phyloP scores from a whole-genome alignment of 495 filamentous ascomycete species.

The Xylaria cubensis region DNA sequence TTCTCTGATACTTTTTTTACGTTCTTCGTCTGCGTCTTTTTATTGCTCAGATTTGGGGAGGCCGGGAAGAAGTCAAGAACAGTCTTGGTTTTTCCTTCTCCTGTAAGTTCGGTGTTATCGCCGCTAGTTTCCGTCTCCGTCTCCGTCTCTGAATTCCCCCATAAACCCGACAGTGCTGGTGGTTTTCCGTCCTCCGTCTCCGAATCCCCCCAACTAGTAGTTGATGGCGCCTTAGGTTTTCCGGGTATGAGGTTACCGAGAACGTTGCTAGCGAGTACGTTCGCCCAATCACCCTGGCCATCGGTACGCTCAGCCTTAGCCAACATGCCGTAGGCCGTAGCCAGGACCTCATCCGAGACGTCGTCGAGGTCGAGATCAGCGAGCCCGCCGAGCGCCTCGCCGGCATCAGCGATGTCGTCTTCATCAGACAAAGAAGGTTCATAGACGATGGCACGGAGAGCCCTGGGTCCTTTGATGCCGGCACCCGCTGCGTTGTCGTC shows the following conservation, averaged over 20 bases:
- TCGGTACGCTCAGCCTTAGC: background rate
- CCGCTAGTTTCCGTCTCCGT: background rate
- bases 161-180: background rate
- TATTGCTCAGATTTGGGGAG: background rate
- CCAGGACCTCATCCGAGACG: conserved; percentile 18
- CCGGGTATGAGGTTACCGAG: background rate
- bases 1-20: background rate
- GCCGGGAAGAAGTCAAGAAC: background rate
- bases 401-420: background rate
- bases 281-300: conserved; percentile 28
- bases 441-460: background rate
- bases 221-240: background rate
- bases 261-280: conserved; percentile 14
- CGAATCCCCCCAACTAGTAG: background rate
- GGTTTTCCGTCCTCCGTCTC: background rate
- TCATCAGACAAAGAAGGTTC: background rate
- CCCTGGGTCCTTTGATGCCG: conserved; percentile 17
- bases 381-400: conserved; percentile 2
- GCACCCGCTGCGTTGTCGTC: conserved; percentile 1
- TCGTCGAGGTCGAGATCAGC: conserved; percentile 13
- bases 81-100: background rate
- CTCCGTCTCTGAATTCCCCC: background rate
- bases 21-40: background rate
- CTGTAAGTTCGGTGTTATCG: background rate
- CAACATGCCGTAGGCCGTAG: conserved; percentile 8